Percentiles rank a stretch among this genome's conserved stretches.
These are phyloP conservation scores for Aspergillus ibericus DNA, from an alignment of 2,329 filamentous ascomycete species.

Conservation along the genomic window DNA sequence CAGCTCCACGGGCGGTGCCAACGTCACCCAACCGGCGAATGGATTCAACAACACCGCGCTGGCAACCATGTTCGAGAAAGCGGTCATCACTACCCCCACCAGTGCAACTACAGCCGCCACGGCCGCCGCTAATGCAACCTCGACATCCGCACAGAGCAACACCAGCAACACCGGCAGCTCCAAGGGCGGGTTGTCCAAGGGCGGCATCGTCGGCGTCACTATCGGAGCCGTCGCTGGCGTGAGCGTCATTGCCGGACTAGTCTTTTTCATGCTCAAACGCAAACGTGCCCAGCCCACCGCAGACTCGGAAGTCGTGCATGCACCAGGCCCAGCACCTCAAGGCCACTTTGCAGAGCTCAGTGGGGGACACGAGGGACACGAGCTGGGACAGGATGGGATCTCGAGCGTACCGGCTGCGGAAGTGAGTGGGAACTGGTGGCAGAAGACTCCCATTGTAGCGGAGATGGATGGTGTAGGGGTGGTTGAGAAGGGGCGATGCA, in stretches of 20 bases:
- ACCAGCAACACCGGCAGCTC: not conserved
- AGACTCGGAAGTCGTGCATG: not conserved
- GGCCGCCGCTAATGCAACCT: not conserved
- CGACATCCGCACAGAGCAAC: not conserved
- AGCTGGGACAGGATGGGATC: not conserved
- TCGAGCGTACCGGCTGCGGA: not conserved
- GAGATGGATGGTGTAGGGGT: not conserved
- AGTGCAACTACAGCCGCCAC: not conserved
- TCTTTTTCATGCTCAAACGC: not conserved
- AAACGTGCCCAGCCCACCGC: not conserved
- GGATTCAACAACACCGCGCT: slow-evolving; percentile 3
- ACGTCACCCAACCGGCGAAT: slow-evolving; percentile 1
- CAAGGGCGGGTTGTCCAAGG: not conserved
- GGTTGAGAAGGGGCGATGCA: not conserved
- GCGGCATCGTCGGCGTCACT: not conserved
- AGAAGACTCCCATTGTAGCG: not conserved
- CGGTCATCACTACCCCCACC: not conserved
- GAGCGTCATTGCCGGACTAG: not conserved
- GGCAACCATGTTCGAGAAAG: not conserved
- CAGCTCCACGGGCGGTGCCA: slow-evolving; percentile 8
- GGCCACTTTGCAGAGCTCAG: not conserved
- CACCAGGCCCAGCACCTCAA: not conserved
- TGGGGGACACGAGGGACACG: not conserved
- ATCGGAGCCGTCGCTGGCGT: not conserved
- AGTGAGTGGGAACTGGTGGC: not conserved